Conservation (phyloP, 306 rosid genomes). For the Trifolium repens region DNA sequence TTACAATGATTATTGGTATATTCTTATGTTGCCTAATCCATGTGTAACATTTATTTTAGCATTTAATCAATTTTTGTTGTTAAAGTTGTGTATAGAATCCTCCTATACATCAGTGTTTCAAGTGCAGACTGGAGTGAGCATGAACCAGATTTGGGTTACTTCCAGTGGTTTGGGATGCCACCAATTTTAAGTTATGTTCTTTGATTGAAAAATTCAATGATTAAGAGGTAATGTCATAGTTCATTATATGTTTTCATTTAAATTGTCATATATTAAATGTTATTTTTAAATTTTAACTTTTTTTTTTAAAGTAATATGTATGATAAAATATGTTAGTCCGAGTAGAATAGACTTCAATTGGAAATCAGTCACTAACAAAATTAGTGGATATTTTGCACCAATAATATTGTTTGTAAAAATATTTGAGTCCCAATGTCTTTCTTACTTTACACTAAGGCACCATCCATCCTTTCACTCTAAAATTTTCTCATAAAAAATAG, state of each 20-base stretch:
- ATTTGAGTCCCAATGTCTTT: too few species aligned
- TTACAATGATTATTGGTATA: not conserved
- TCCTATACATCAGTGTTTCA: not conserved
- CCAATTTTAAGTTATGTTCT: not conserved
- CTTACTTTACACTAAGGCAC: too few species aligned
- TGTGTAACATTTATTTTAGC: not conserved
- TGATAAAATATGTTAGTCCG: not conserved
- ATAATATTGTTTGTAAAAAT: too few species aligned
- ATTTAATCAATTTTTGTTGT: not conserved
- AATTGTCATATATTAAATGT: not conserved
- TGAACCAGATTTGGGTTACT: conserved; percentile 18
- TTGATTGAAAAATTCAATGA: not conserved
- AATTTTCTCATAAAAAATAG: too few species aligned
- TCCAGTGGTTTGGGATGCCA: conserved; percentile 1
- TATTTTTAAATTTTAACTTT: not conserved
- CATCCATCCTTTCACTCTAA: too few species aligned
- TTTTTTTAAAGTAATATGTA: not conserved
- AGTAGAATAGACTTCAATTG: not conserved
- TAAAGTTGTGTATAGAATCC: not conserved
- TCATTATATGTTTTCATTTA: not conserved
- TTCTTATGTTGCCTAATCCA: not conserved
- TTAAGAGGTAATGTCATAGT: not conserved
- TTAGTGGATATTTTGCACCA: too few species aligned
- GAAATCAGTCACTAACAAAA: not conserved
- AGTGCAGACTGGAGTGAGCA: conserved; percentile 8